Percentiles rank a stretch among this genome's conserved stretches.
Conservation (phyloP, 148 eudicot genomes). For the Silene conica region DNA sequence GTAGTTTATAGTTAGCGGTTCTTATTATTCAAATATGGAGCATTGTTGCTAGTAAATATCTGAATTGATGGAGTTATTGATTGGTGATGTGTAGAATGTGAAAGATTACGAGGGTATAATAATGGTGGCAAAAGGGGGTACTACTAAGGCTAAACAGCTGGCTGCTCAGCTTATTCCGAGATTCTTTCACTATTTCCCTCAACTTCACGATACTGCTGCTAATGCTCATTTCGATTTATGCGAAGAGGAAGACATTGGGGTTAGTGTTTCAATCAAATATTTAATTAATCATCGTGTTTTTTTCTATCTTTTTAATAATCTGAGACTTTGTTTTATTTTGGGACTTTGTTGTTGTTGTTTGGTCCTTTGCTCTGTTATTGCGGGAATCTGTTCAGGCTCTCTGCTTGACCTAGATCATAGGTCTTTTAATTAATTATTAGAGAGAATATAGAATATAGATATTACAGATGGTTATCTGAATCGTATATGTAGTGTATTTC, state of each 20-base stretch:
- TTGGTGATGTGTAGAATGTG: constrained; percentile 37
- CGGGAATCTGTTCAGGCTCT: background rate
- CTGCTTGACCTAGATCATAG: background rate
- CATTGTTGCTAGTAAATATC: background rate
- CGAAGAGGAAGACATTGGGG: constrained; percentile 95
- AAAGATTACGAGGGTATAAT: constrained; percentile 72
- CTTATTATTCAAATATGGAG: background rate
- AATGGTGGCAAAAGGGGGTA: constrained; percentile 54
- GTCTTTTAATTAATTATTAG: background rate
- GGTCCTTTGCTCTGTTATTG: background rate
- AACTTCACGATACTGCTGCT: constrained; percentile 49
- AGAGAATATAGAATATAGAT: background rate
- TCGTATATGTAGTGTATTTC: background rate
- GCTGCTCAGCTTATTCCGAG: constrained; percentile 97
- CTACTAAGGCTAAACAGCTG: constrained; percentile 71
- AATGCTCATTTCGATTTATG: constrained; percentile 87
- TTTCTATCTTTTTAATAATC: background rate
- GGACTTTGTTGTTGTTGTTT: background rate
- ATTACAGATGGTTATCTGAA: background rate
- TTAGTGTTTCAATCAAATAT: constrained; percentile 27
- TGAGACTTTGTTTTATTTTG: background rate
- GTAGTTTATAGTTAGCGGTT: background rate
- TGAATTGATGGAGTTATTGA: constrained; percentile 11
- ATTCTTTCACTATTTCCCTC: constrained; percentile 79
- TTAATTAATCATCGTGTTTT: background rate